Percentiles rank a stretch among this genome's conserved stretches.
These are phyloP conservation scores for Chondrus crispus DNA, from an alignment of 23 red algal species.

Conservation along the genomic window DNA sequence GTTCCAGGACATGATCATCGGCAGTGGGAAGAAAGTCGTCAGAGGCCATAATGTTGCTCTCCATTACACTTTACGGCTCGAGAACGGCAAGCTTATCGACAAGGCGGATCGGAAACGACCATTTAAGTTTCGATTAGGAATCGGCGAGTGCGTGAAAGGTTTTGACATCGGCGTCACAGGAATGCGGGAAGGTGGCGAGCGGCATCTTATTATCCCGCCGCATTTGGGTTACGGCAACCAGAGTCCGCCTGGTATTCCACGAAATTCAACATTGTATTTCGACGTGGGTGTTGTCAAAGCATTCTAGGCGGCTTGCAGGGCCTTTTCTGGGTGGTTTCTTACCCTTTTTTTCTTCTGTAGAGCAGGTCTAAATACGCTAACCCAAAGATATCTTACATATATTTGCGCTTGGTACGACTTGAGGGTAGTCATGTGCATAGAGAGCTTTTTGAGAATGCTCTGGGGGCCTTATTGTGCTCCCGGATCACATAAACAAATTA, in stretches of 20 bases:
- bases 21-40: conserved; percentile 30
- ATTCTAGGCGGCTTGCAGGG: neutral
- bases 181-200: conserved; percentile 74
- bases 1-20: conserved; percentile 64
- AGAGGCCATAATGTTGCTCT: conserved; percentile 55
- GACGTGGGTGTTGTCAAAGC: conserved; percentile 83
- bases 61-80: conserved; percentile 52
- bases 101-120: conserved; percentile 59
- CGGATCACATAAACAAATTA: too few species aligned
- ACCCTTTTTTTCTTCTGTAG: neutral
- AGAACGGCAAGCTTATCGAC: conserved; percentile 59
- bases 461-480: too few species aligned
- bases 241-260: conserved; percentile 59
- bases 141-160: conserved; percentile 73
- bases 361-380: neutral
- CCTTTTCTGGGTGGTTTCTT: neutral
- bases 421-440: too few species aligned
- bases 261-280: conserved; percentile 81
- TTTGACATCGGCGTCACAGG: conserved; percentile 64
- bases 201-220: conserved; percentile 71
- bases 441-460: too few species aligned
- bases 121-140: conserved; percentile 75
- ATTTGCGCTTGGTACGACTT: neutral
- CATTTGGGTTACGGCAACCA: conserved; percentile 73
- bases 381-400: neutral